Percentiles rank a stretch among this genome's conserved stretches.
These are phyloP conservation scores for Corymbia maculata DNA, from an alignment of 345 rosid species.

Conservation along the genomic window DNA sequence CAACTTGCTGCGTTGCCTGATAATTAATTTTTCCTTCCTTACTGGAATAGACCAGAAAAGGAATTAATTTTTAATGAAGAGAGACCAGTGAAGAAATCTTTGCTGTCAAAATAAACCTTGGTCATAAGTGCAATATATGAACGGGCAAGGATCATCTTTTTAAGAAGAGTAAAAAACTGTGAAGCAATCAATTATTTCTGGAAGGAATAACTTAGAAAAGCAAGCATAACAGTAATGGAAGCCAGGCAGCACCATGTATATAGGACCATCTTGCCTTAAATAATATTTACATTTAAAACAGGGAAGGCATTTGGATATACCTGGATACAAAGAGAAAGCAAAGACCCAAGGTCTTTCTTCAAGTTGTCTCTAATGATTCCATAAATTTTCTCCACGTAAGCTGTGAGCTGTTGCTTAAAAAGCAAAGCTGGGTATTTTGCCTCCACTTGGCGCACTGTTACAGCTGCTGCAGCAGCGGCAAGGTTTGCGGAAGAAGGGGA, in stretches of 20 bases:
- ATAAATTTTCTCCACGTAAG: slow-evolving; percentile 92
- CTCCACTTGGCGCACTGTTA: slow-evolving; percentile 85
- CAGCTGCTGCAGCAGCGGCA: slow-evolving; percentile 60
- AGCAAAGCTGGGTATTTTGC: slow-evolving; percentile 98
- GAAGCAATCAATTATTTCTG: neutral
- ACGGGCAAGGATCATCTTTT: neutral
- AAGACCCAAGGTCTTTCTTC: slow-evolving; percentile 80
- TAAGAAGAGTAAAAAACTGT: neutral
- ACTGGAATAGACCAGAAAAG: neutral
- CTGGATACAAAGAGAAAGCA: slow-evolving; percentile 87
- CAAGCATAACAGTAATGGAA: neutral
- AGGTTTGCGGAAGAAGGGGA: slow-evolving; percentile 78
- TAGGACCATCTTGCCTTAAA: neutral
- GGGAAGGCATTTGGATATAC: slow-evolving; percentile 17
- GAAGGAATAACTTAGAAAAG: neutral
- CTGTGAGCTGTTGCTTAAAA: slow-evolving; percentile 97
- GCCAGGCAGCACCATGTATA: neutral
- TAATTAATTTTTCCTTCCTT: neutral
- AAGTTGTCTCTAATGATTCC: slow-evolving; percentile 96
- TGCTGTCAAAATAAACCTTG: neutral
- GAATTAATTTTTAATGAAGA: neutral
- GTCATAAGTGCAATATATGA: neutral
- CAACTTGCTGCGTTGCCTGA: neutral
- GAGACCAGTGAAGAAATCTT: neutral
- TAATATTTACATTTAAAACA: neutral